A percentile compares a stretch with the other conserved stretches of the same genome.
phyloP scores from a whole-genome alignment of 2,329 filamentous ascomycete genomes.

The Furcasterigmium furcatum region DNA sequence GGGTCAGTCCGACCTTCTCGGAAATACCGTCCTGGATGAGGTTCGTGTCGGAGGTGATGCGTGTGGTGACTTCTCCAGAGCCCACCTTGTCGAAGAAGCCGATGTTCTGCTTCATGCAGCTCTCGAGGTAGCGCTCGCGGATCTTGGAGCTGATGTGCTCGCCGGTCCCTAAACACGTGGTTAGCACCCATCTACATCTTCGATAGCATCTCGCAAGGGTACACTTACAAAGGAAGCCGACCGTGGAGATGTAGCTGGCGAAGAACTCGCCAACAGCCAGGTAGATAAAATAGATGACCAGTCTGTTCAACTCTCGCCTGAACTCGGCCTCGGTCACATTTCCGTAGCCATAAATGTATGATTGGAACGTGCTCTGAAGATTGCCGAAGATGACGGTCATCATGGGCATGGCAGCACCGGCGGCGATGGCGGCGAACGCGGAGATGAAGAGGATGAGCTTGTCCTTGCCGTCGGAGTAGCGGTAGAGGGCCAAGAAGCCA shows the following conservation, averaged over 20 bases:
- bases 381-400: constrained; percentile 83
- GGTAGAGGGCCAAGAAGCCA: constrained; percentile 62
- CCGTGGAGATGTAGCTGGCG: constrained; percentile 73
- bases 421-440: constrained; percentile 62
- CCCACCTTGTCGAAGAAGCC: constrained; percentile 92
- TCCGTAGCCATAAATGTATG: constrained; percentile 52
- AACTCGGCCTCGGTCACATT: constrained; percentile 50
- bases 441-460: constrained; percentile 60
- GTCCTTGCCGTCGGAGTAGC: constrained; percentile 67
- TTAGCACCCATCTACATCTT: no score
- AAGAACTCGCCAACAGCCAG: constrained; percentile 78
- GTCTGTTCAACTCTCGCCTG: constrained; percentile 52
- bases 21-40: constrained; percentile 91
- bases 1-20: constrained; percentile 77
- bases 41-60: constrained; percentile 92
- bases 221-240: constrained; percentile 76
- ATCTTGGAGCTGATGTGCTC: constrained; percentile 78
- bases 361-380: constrained; percentile 68
- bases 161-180: constrained; percentile 57
- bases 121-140: constrained; percentile 77
- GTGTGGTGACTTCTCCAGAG: constrained; percentile 88
- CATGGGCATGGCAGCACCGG: constrained; percentile 71
- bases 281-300: constrained; percentile 83
- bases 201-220: no score
- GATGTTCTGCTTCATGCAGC: constrained; percentile 84